Evolutionary conservation across 345 rosid species (phyloP), one percentile per base, ranked within the genome.

Genomic region (Angophora floribunda): DNA sequence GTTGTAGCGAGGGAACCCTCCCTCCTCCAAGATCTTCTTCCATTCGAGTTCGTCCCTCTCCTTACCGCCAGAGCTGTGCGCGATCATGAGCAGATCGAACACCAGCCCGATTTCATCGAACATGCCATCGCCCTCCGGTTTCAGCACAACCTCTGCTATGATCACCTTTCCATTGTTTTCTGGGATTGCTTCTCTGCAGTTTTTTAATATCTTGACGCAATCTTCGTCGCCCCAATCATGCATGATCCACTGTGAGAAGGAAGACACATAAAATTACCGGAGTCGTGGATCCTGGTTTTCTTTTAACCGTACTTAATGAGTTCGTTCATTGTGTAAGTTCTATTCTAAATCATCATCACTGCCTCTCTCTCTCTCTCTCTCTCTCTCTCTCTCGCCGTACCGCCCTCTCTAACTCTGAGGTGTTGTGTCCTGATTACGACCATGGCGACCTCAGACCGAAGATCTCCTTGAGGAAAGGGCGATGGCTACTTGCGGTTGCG

Each of bases 161-260:
- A 92, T 59, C 32, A 91, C 24, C 87, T 89, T 90, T 45, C 90
- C 90, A 5, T 63, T 65, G 13, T 50, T 53, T 32, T 90, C 49
- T 3, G 89, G 85, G 22, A 91, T 63, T 9, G 92, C 91, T 53
- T 88, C 78, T 79, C 89, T 52, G 86, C 91, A 89, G 21, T 89
- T 90, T 13, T 61, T 90, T 30, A 92, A 8, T 13, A 92, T 90
- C 47, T 85, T 87, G 5, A 91, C 26, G 61, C 91, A 89, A 36
- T 89, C 30, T 30, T 90, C 90, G 2, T 91, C 91, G 3, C 52
- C 52, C 92, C 91, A 92, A 61, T 92, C 91, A 41, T 92, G 93
- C 84, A 91, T 26, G 51, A 89, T 55, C 91, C 89, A 89, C 92
- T 91, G 61, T 51, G 52, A 59, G 19, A 75, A 21, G 49, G 41